A percentile compares a stretch with the other conserved stretches of the same genome.
phyloP scores from a whole-genome alignment of 2,329 filamentous ascomycete species.

The Colletotrichum zoysiae region DNA sequence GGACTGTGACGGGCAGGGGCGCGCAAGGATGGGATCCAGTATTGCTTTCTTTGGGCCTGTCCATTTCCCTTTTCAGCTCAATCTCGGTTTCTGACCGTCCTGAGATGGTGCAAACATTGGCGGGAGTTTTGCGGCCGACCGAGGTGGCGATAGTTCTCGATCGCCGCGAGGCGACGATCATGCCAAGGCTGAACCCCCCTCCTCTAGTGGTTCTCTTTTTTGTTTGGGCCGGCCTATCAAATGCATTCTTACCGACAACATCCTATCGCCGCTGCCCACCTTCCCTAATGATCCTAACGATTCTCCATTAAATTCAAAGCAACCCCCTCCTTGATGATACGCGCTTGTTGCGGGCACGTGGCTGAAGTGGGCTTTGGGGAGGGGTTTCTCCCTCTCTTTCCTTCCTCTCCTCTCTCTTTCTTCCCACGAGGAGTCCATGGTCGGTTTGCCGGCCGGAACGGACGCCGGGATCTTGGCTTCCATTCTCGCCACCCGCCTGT shows the following conservation, averaged over 20 bases:
- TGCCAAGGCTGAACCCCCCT: conserved; percentile 8
- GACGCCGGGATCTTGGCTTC: conserved; percentile 2
- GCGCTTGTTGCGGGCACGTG: neutral
- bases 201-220: conserved; percentile 17
- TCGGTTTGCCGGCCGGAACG: neutral
- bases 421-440: neutral
- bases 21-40: neutral
- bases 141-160: conserved; percentile 20
- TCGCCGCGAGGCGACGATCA: conserved; percentile 19
- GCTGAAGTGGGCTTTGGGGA: neutral
- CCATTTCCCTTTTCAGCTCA: neutral
- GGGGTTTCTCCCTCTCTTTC: neutral
- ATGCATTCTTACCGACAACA: conserved; percentile 10
- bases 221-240: conserved; percentile 22
- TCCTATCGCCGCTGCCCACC: neutral
- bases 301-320: neutral
- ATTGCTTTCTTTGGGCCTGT: neutral
- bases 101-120: neutral
- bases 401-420: neutral
- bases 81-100: conserved; percentile 2
- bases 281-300: neutral
- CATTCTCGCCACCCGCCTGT: conserved; percentile 7
- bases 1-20: neutral
- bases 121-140: neutral
- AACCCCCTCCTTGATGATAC: neutral